Evolutionary conservation across 2,329 filamentous ascomycete species (phyloP), one percentile per base, ranked within the genome.

Genomic region (Trichothecium sympodiale): DNA sequence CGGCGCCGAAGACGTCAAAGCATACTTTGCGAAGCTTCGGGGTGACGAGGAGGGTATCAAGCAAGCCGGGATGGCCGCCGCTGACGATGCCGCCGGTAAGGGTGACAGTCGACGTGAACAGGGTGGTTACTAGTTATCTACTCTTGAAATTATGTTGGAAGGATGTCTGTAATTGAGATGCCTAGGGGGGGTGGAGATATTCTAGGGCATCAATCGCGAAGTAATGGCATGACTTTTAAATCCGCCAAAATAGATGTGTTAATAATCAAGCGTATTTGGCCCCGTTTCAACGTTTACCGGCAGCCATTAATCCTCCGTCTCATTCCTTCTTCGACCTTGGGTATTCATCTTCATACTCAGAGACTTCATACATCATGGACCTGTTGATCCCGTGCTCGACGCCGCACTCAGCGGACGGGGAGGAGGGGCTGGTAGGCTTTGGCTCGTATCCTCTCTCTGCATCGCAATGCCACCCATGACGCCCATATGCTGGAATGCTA

Each of bases 1-100:
- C 16, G 80, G 86, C 2, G 89, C 89, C 1, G 91, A 98, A 53
- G 88, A 96, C 59, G 91, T 98, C 59, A 98, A 95, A 59, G 76
- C 76, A 3, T 94, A 95, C 56, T 98, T 98, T 69, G 89, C 89
- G 35, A 89, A 91, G 62, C 61, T 98, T 46, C 74, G 91, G 43
- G 91, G 91, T 39, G 91, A 96, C 57, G 83, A 86, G 31, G 65
- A 82, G 47, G 83, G 67, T 0, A 84, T 86, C 38, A 66, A 65
- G 46, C 71, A 77, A 43, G 79, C 78, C 1, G 71, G 69, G 12
- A 67, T 70, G 37, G 65, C 63, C 17, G 71, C 71, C 7, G 60
- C 58, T 3, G 50, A 47, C 4, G 55, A 45, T n/a, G 2, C 60
- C 5, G 49, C 46, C 4, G 54, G 43, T 13, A 47, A 57, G 26